Evolutionary conservation across 257 asterid genomes (phyloP), one percentile per base, ranked within the genome.

Genomic region (Capsicum pubescens): DNA sequence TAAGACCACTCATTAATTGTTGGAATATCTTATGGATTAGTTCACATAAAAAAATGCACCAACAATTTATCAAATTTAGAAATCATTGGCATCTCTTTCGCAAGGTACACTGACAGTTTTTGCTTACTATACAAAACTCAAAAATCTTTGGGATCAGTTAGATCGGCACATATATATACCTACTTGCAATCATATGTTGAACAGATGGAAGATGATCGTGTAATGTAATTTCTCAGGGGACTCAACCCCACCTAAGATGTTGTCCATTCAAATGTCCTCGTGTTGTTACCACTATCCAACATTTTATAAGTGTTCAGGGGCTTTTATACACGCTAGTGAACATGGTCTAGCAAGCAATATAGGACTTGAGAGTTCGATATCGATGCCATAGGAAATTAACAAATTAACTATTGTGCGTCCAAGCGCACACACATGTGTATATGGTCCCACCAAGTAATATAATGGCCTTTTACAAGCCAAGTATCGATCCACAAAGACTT

Each of bases 11-110:
- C 16, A 32, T 1, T 44, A 77, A 26, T 56, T 61, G 6, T 84
- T 69, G 56, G n/a, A 15, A 26, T 64, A 48, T 13, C 57, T 84
- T 7, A 15, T 26, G 10, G 79, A 58, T 7, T 32, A 15, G 58
- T 76, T 76, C 16, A 76, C 86, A 10, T 26, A 76, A 32, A 46
- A 67, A 79, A 76, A 76, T 14, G 76, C 86, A 3, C 26, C 57
- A 1, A 0, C 56, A 2, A 76, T 76, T 7, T 78, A 74, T 48
- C 14, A 77, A 11, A 77, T 61, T 9, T 7, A 77, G 32, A 11
- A 50, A 13, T 82, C 56, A 1, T 17, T 84, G 14, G 17, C 19
- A 4, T 63, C 39, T 26, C 35, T 84, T 17, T 2, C 59, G 3
- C 69, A 61, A 14, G 58, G 69, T 39, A 52, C 57, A 26, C 35